phyloP scores from a whole-genome alignment of 768 basidiomycete species.

The Ramaria sp. region DNA sequence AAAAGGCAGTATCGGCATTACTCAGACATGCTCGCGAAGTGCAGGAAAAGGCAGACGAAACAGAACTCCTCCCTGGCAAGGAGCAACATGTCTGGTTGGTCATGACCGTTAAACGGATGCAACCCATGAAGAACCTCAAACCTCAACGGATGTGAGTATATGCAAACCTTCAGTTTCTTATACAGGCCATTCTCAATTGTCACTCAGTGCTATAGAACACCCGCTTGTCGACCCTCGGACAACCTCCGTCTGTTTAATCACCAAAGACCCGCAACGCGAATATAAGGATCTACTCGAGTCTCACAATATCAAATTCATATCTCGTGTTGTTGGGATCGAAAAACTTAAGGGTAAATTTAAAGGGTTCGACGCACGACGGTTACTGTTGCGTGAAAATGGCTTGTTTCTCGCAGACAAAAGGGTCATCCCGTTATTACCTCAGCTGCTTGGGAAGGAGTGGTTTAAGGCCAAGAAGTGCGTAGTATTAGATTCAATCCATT shows the following conservation, averaged over 20 bases:
- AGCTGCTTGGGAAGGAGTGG: slow-evolving; percentile 80
- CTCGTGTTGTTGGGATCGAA: slow-evolving; percentile 77
- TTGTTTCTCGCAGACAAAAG: slow-evolving; percentile 92
- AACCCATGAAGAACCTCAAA: slow-evolving; percentile 63
- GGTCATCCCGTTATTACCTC: slow-evolving; percentile 77
- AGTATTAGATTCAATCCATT: background rate
- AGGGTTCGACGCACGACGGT: slow-evolving; percentile 69
- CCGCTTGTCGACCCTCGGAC: slow-evolving; percentile 77
- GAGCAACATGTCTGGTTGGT: slow-evolving; percentile 88
- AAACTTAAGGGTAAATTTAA: slow-evolving; percentile 95
- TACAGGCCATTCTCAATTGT: slow-evolving; percentile 9
- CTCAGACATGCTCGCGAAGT: slow-evolving; percentile 57
- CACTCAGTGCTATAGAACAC: slow-evolving; percentile 57
- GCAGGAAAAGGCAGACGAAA: slow-evolving; percentile 55
- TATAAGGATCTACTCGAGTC: slow-evolving; percentile 88
- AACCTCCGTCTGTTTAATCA: slow-evolving; percentile 77
- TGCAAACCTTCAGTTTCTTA: background rate
- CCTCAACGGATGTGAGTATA: slow-evolving; percentile 71
- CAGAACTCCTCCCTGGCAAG: slow-evolving; percentile 61
- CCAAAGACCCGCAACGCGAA: slow-evolving; percentile 90
- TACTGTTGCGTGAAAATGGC: slow-evolving; percentile 80
- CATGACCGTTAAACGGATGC: slow-evolving; percentile 76
- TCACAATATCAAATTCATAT: slow-evolving; percentile 80
- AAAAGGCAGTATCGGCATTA: slow-evolving; percentile 71
- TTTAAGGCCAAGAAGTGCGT: slow-evolving; percentile 92